Base-by-base conservation (phyloP, 1,139 yeast genomes). In the Candida glucosophila region DNA sequence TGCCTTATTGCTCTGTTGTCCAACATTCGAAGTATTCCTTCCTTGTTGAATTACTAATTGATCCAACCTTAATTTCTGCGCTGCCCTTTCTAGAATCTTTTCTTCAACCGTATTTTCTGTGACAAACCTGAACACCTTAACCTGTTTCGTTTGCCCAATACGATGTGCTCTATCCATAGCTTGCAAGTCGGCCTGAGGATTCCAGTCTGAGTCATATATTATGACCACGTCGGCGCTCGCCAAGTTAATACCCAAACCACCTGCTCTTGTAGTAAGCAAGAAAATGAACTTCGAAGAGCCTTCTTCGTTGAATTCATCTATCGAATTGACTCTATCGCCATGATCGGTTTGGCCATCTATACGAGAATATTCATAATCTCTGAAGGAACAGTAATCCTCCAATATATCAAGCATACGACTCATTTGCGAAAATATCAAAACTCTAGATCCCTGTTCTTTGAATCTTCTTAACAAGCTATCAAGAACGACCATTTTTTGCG, bases 111-210 rank as follows among this genome's bases (percentile, higher is more conserved):
- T 85, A 52, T 78, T 75, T 39, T 78, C 88, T 6, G 90, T 79
- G 27, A 80, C 73, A 43, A 80, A 73, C 47, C 92, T 58, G 44
- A 73, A 80, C 6, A 80, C 90, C 40, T 73, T 71, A 19, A 80
- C 92, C 47, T 80, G 92, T 37, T 79, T 80, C 15, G 79, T 79
- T 49, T 80, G 92, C 5, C 92, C 92, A 47, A 80, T 80, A 66
- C 92, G 70, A 50, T 80, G 92, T 1, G 92, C 90, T 57, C 92
- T 68, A 46, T 80, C 92, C 92, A 80, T 80, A 1, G 90, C 90
- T 50, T 80, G 92, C 36, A 80, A 64, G 60, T 80, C 92, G 3
- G 90, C 90, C 45, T 80, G 92, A 2, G 92, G 92, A 40, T 80
- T 80, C 92, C 92, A 80, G 50, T 80, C 92, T 2, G 85, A 76